These are phyloP conservation scores for Solanum tacnaense DNA, from an alignment of 257 asterid species.

Conservation along the genomic window DNA sequence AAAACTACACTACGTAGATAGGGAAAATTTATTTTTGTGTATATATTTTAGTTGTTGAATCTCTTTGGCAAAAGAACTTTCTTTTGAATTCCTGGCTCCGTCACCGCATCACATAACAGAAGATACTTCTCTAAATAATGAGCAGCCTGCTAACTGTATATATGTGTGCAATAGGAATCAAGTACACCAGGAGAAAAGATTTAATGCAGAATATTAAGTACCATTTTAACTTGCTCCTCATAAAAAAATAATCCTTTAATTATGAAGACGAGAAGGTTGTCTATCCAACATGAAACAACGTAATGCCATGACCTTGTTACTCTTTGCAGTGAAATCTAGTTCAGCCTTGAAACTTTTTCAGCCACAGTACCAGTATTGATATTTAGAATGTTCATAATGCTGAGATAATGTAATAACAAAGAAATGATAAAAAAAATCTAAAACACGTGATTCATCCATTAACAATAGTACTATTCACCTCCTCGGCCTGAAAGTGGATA, in stretches of 20 bases:
- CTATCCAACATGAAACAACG: neutral
- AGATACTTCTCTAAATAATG: neutral
- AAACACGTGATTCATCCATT: neutral
- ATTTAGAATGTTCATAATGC: neutral
- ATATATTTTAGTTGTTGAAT: neutral
- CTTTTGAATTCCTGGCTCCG: neutral
- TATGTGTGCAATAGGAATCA: neutral
- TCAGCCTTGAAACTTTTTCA: neutral
- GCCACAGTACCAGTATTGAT: neutral
- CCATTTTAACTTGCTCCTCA: neutral
- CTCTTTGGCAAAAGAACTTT: neutral
- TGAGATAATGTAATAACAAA: neutral
- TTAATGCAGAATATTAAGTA: neutral
- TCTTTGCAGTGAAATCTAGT: neutral
- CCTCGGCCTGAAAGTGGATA: conserved; percentile 69
- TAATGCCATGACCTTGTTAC: neutral
- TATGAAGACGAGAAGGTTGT: neutral
- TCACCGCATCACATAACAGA: neutral
- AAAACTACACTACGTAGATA: neutral
- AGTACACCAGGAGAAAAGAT: neutral
- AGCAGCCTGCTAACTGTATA: neutral
- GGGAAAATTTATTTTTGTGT: neutral
- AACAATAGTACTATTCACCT: conserved; percentile 24
- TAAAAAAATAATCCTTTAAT: neutral
- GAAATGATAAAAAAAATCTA: neutral